These are phyloP conservation scores for Colletotrichum echinochloae DNA, from an alignment of 2,329 filamentous ascomycete species.

Conservation along the genomic window DNA sequence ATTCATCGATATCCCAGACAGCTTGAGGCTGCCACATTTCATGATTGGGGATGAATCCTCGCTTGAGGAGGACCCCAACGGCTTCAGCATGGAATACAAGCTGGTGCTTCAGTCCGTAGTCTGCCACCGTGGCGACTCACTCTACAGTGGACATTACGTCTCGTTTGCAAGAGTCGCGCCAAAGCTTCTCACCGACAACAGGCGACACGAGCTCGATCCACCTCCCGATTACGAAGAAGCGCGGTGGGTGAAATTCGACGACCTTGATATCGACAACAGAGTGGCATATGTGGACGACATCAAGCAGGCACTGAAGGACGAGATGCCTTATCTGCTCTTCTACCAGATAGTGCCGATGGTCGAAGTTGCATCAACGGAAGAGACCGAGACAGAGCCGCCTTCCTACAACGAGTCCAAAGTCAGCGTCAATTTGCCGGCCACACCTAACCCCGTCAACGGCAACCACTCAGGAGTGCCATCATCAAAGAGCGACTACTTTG, in stretches of 20 bases:
- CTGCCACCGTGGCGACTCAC: slow-evolving; percentile 87
- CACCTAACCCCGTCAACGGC: slow-evolving; percentile 47
- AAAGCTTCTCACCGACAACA: slow-evolving; percentile 70
- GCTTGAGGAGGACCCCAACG: slow-evolving; percentile 66
- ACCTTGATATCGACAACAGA: slow-evolving; percentile 75
- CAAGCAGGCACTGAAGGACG: slow-evolving; percentile 80
- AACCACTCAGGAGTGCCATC: slow-evolving; percentile 45
- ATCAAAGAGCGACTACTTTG: slow-evolving; percentile 60
- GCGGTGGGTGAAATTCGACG: slow-evolving; percentile 93
- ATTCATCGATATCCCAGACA: slow-evolving; percentile 88
- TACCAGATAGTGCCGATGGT: slow-evolving; percentile 94
- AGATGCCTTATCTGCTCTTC: slow-evolving; percentile 94
- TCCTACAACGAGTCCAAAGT: slow-evolving; percentile 67
- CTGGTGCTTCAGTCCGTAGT: slow-evolving; percentile 91
- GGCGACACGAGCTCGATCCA: slow-evolving; percentile 65
- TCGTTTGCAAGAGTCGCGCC: slow-evolving; percentile 83
- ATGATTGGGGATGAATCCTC: slow-evolving; percentile 81
- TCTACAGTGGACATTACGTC: slow-evolving; percentile 93
- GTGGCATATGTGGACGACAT: slow-evolving; percentile 83
- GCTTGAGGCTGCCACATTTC: slow-evolving; percentile 87
- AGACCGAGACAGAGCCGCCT: slow-evolving; percentile 64
- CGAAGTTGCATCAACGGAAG: slow-evolving; percentile 69
- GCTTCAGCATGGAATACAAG: slow-evolving; percentile 90
- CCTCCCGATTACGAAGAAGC: slow-evolving; percentile 77
- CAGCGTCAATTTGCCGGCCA: slow-evolving; percentile 51